Percentiles rank a stretch among this genome's conserved stretches.
Evolutionary conservation across 176 grass and related monocot genomes (phyloP).

Genomic region (Oryza punctata): DNA sequence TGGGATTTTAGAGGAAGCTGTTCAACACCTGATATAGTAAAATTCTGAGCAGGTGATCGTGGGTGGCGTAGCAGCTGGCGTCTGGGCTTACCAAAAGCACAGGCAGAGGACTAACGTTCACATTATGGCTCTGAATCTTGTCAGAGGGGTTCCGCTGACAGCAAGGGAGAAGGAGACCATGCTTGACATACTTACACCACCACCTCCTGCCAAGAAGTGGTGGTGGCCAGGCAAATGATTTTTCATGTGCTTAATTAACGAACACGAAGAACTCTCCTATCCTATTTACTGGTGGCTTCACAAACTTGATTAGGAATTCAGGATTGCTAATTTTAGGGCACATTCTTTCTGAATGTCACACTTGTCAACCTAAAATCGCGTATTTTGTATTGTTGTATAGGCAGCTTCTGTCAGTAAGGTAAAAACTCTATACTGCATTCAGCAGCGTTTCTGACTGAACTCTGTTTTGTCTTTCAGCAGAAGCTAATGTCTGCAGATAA

Average conservation of each 20-base stretch:
- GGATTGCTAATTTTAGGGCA: neutral
- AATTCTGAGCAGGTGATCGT: constrained; percentile 61
- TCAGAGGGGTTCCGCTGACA: constrained; percentile 85
- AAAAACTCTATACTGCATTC: neutral
- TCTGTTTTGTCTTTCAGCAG: neutral
- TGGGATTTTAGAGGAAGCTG: neutral
- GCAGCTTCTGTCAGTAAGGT: no score
- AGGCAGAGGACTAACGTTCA: no score
- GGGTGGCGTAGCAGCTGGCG: constrained; percentile 63
- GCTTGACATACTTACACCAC: constrained; percentile 76
- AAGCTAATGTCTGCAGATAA: neutral
- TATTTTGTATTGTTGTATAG: neutral
- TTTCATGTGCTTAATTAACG: neutral
- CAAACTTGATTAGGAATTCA: neutral
- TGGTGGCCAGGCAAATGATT: constrained; percentile 54
- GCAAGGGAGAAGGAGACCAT: constrained; percentile 82
- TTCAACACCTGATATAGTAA: neutral
- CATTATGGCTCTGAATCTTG: constrained; percentile 54
- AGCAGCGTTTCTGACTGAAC: neutral
- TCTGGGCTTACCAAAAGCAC: constrained; percentile 37
- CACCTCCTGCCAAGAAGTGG: constrained; percentile 45
- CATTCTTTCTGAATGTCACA: neutral
- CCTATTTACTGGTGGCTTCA: neutral
- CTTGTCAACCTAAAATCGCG: neutral
- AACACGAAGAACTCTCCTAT: neutral